A percentile compares a stretch with the other conserved stretches of the same genome.
Conservation (phyloP, 192 early-diverging fungal species). For the Coemansia sp. region DNA sequence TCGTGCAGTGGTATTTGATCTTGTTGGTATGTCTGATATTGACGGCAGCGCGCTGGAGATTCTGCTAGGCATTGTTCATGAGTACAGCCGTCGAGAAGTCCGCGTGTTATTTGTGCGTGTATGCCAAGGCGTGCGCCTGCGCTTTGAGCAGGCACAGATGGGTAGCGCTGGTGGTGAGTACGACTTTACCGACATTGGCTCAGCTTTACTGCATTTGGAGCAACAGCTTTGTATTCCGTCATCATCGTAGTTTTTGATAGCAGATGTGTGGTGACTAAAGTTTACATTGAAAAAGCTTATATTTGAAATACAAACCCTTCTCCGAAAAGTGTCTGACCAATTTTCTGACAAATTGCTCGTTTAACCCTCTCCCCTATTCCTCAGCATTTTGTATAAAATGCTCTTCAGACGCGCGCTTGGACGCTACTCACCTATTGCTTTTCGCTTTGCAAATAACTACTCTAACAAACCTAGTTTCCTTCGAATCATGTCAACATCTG, state of each 20-base stretch:
- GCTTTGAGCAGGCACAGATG: constrained; percentile 77
- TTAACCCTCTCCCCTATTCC: not conserved
- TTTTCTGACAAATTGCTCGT: not conserved
- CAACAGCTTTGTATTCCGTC: constrained; percentile 23
- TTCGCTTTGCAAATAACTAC: not conserved
- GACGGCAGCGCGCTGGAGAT: constrained; percentile 93
- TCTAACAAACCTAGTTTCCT: not conserved
- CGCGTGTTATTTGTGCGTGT: constrained; percentile 92
- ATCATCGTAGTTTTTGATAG: not conserved
- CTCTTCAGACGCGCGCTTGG: not conserved
- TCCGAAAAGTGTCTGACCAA: not conserved
- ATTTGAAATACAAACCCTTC: not conserved
- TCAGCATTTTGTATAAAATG: not conserved
- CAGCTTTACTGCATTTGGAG: constrained; percentile 62
- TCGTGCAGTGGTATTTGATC: constrained; percentile 85
- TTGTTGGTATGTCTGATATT: constrained; percentile 81
- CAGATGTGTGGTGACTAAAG: not conserved
- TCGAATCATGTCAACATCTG: constrained; percentile 3
- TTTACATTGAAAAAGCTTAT: not conserved
- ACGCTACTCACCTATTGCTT: not conserved
- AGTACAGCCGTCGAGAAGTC: constrained; percentile 77
- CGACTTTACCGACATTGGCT: constrained; percentile 68
- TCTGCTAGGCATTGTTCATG: constrained; percentile 84
- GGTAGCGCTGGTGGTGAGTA: constrained; percentile 61
- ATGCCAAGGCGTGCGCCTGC: constrained; percentile 62